phyloP scores from a whole-genome alignment of 495 filamentous ascomycete species.

The Penicillium coffeae region DNA sequence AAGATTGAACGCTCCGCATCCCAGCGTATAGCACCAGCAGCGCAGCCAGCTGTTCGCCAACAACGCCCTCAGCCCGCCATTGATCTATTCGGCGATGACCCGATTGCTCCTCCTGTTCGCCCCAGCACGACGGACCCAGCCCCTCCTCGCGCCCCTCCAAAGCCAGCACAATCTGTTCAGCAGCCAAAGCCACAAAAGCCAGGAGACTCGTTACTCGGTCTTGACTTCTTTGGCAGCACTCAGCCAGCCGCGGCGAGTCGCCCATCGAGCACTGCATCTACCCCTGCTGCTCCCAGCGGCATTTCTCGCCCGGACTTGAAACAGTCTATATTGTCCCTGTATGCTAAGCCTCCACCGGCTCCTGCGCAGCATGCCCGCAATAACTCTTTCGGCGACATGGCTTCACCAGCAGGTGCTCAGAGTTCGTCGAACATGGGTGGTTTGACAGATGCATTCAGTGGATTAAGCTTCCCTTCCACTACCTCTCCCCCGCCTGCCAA shows the following conservation, averaged over 20 bases:
- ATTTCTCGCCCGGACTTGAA: conserved; percentile 91
- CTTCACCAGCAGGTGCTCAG: conserved; percentile 49
- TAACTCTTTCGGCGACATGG: conserved; percentile 64
- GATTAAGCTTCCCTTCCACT: conserved; percentile 65
- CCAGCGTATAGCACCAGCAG: conserved; percentile 40
- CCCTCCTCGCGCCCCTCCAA: conserved; percentile 45
- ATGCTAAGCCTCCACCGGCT: conserved; percentile 71
- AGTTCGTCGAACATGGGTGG: conserved; percentile 60
- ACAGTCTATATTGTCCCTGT: conserved; percentile 93
- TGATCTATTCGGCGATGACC: conserved; percentile 61
- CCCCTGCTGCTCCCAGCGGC: conserved; percentile 48
- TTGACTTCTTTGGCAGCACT: conserved; percentile 85
- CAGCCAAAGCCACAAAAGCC: conserved; percentile 63
- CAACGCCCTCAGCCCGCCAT: conserved; percentile 48
- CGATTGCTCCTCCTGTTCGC: conserved; percentile 57
- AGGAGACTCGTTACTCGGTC: conserved; percentile 80
- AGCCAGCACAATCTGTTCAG: conserved; percentile 50
- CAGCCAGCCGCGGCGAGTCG: conserved; percentile 60
- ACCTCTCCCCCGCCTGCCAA: conserved; percentile 51
- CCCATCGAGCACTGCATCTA: conserved; percentile 67
- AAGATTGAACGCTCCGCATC: conserved; percentile 62
- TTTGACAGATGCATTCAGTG: conserved; percentile 83
- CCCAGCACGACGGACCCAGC: conserved; percentile 64
- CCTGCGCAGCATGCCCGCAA: conserved; percentile 56
- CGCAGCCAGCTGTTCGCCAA: conserved; percentile 40